Evolutionary conservation across 306 rosid genomes (phyloP), one percentile per base, ranked within the genome.

Genomic region (Cicer cuneatum): DNA sequence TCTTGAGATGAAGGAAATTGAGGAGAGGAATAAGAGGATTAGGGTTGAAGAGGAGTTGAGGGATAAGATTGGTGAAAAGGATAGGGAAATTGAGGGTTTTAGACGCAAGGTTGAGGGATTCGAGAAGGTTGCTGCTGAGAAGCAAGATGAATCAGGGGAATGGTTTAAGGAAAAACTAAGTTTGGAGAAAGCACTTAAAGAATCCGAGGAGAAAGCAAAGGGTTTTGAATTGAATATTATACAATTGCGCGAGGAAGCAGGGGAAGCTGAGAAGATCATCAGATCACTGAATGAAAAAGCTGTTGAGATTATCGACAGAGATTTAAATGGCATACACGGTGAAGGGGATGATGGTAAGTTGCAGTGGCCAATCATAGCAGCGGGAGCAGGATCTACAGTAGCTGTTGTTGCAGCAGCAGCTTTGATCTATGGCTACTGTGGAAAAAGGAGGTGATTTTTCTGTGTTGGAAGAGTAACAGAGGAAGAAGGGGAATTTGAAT

Each of bases 21-120:
- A 95, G 85, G 99, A 90, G 62, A 87, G 81, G 89, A 89, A 87
- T 78, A 95, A 89, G 87, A 87, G 80, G 78, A 81, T 92, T 45
- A 81, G 96, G 79, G 79, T 82, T 52, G 98, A 92, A 85, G 99
- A 95, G 84, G 93, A 87, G 40, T 65, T 85, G 88, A 89, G 90
- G 69, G 99, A 89, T 19, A 80, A 59, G 47, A 48, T 94, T 70
- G 93, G 56, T 24, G 91, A 71, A 52, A 87, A 90, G 78, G 98
- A 95, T 59, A 83, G 45, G 66, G 96, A 92, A 60, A 78, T 86
- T 53, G 33, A 14, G 15, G 52, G 42, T 5, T 75, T 85, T 4
- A 90, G 74, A 56, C 80, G 56, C 77, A 85, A 71, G 57, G 48
- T 84, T n/a, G 84, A 72, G 78, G 89, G 82, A 12, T 61, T 90